Conservation (phyloP, 331 rosid species). For the Rosa hybrid region DNA sequence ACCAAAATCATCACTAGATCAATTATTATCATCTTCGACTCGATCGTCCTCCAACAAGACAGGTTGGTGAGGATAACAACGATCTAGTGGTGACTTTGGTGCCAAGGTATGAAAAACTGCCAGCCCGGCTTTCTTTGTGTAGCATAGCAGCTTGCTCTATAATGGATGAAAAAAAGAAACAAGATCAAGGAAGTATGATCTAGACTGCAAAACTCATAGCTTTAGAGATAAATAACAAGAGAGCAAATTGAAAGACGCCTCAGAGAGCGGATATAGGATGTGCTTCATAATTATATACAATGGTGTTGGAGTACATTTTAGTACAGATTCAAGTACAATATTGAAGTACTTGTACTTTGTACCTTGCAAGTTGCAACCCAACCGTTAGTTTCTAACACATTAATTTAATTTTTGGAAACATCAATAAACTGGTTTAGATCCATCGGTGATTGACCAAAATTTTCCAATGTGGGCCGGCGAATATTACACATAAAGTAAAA, state of each 20-base stretch:
- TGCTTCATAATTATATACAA: background rate
- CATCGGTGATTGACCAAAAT: too few species aligned
- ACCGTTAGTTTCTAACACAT: too few species aligned
- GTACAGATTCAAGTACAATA: background rate
- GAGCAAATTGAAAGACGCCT: too few species aligned
- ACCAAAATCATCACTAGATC: background rate
- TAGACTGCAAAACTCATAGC: too few species aligned
- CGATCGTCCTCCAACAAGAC: too few species aligned
- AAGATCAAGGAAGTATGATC: too few species aligned
- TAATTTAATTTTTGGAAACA: too few species aligned
- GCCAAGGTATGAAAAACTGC: constrained; percentile 10
- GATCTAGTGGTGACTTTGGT: constrained; percentile 16
- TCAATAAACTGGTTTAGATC: too few species aligned
- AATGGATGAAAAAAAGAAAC: background rate
- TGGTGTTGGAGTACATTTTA: background rate
- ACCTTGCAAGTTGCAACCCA: too few species aligned
- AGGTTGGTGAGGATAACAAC: background rate
- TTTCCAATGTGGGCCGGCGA: too few species aligned
- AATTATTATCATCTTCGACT: background rate
- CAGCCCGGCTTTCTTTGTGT: background rate
- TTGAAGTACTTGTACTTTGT: background rate
- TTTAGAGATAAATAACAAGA: too few species aligned
- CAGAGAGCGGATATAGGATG: background rate
- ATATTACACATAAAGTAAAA: too few species aligned
- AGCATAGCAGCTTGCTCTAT: background rate